Percentiles rank a stretch among this genome's conserved stretches.
phyloP scores from a whole-genome alignment of 2,329 filamentous ascomycete species.

The Microdochium bolleyi region DNA sequence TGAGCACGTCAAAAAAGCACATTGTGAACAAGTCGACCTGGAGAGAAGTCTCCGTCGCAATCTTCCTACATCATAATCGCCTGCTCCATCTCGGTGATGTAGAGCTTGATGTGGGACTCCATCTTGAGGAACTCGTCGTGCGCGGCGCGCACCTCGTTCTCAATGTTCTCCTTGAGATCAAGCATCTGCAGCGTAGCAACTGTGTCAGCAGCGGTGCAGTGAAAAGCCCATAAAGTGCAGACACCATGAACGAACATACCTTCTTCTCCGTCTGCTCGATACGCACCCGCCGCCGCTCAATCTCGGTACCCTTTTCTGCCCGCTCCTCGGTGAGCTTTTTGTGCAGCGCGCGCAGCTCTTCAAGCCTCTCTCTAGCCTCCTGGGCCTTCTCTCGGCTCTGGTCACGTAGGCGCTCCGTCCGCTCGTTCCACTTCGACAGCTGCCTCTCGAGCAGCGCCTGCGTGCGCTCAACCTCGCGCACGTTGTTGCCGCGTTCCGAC shows the following conservation, averaged over 20 bases:
- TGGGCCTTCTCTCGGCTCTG: slow-evolving; percentile 76
- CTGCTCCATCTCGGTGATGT: slow-evolving; percentile 99
- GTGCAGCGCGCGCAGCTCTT: slow-evolving; percentile 75
- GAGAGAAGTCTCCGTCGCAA: too few species aligned
- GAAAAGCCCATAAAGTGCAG: slow-evolving; percentile 1
- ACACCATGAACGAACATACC: slow-evolving; percentile 40
- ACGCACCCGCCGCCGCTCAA: slow-evolving; percentile 83
- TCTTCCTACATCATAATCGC: slow-evolving; percentile 41
- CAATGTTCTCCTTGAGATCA: slow-evolving; percentile 94
- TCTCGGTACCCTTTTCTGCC: slow-evolving; percentile 79
- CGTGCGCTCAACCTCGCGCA: slow-evolving; percentile 83
- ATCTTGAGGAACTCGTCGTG: slow-evolving; percentile 96
- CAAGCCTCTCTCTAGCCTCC: slow-evolving; percentile 80
- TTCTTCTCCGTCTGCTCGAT: slow-evolving; percentile 99
- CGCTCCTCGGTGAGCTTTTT: slow-evolving; percentile 76
- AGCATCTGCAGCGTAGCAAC: slow-evolving; percentile 60
- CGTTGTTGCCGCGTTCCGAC: slow-evolving; percentile 79
- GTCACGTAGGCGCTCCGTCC: slow-evolving; percentile 75
- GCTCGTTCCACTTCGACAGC: slow-evolving; percentile 75
- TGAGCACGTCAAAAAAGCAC: slow-evolving; percentile 18
- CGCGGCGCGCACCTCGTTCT: slow-evolving; percentile 83
- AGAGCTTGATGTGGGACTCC: slow-evolving; percentile 93
- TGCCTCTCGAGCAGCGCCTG: slow-evolving; percentile 80
- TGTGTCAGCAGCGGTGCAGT: slow-evolving; percentile 14
- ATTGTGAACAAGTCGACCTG: not conserved